Conservation (phyloP, 2,329 filamentous ascomycete species). For the Fusarium pseudonygamai region DNA sequence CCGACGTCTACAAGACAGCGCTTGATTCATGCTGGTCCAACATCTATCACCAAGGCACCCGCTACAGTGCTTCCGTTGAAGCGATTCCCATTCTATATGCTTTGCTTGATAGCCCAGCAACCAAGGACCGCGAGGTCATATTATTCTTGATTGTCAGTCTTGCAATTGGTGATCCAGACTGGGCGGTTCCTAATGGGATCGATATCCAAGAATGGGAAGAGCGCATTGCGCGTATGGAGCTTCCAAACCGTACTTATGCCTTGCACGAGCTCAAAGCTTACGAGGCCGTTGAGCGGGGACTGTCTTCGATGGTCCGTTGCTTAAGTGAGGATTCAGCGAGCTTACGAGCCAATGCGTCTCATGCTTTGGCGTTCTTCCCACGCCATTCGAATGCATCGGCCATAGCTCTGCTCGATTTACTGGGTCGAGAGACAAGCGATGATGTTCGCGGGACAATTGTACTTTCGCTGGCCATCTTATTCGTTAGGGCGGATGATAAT, state of each 20-base stretch:
- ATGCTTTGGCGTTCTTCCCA: not conserved
- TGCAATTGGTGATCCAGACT: not conserved
- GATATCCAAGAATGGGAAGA: not conserved
- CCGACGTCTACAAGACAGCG: not conserved
- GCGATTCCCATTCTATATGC: not conserved
- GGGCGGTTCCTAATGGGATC: not conserved
- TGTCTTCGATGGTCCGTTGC: not conserved
- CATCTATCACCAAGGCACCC: not conserved
- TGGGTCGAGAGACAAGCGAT: fast-evolving
- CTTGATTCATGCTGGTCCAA: not conserved
- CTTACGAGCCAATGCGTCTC: not conserved
- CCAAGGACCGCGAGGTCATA: not conserved
- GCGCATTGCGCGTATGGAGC: fast-evolving
- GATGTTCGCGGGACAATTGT: not conserved
- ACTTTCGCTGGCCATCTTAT: not conserved
- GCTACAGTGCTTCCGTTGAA: not conserved
- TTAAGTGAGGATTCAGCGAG: fast-evolving
- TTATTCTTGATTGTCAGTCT: not conserved
- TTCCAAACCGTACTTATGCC: fast-evolving
- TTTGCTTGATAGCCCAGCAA: not conserved
- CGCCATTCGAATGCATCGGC: not conserved
- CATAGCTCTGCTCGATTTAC: not conserved
- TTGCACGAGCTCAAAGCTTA: not conserved
- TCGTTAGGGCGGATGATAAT: fast-evolving
- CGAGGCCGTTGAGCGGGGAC: not conserved